Base-by-base conservation (phyloP, 1,284 basidiomycete species). In the Mycena sp. region DNA sequence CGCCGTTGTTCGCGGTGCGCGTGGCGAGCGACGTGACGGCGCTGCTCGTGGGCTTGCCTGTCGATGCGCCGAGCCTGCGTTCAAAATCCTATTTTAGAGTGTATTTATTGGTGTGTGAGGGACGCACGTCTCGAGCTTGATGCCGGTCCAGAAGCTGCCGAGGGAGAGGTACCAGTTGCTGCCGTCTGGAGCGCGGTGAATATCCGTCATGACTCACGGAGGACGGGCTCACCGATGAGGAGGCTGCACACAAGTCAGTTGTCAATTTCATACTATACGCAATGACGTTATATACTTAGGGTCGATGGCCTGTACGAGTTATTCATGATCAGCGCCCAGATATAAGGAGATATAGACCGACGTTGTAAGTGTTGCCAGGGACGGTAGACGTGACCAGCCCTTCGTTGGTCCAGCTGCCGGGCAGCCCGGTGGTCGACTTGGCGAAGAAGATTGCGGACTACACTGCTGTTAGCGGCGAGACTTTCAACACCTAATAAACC, bases 21-120 rank as follows among this genome's bases (percentile, higher is more conserved):
- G 77, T 70, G 32, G 85, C 81, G 32, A 86, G 73, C 17, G 80
- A 73, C 5, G 78, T 83, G 46, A 84, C 68, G 16, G 78, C 63
- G 40, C 65, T 67, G 65, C 76, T 78, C 9, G 75, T 67, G 3
- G 76, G 76, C 67, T 82, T 80, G 28, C 85, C 85, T 5, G 80
- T 84, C 16, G 77, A 77, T 3, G 82, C 72, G 59, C 69, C 69
- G 14, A 80, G 54, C 10, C 77, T 79, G 58, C 5, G 35, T 7
- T n/a, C 32, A 14, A 9, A 7, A n/a, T 37, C 30, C 32, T 45
- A 37, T 43, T 49, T 37, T 35, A 44, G 58, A 14, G 40, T 58
- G 14, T 17, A 17, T 7, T 6, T 30, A 52, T 30, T 32, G 19
- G 21, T 26, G 14, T n/a, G 26, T 30, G 38, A 44, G 16, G 16